Base-by-base conservation (phyloP, 495 filamentous ascomycete species). In the Lasiosphaeriaceae sp. region DNA sequence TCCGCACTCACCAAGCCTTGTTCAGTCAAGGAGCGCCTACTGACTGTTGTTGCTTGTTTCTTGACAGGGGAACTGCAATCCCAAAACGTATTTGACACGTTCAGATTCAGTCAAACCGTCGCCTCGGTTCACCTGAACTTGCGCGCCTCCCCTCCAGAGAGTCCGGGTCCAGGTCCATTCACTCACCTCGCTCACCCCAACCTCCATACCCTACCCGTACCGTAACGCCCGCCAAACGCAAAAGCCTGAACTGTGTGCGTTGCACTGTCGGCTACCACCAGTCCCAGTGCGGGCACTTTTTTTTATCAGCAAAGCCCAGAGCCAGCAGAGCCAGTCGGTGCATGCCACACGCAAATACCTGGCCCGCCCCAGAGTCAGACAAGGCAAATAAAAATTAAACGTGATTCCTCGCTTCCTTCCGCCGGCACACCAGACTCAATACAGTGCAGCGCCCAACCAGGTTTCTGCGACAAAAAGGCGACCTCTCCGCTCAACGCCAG, bases 1-100 rank as follows among this genome's bases (percentile, higher is more conserved):
- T 73, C 78, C 78, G 72, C 78, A 79, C 71, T 79, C 70, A 74
- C 79, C 78, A 80, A 78, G 70, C 79, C 77, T n/a, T 71, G 70
- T 80, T 81, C 77, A 74, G 75, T 76, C 74, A 56, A 73, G 64
- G 62, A 54, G 58, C 56, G 55, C 56, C 55, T 44, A 69, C 67
- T 68, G 63, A 67, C 62, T 51, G 34, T 61, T 62, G 65, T 72
- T 71, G 69, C 69, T 71, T 66, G 63, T 69, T 73, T 64, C 69
- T 71, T 62, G 68, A 73, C 72, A 73, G 70, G 75, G 74, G 71
- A 75, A 62, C 65, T 48, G 58, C 62, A 49, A 57, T 65, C 72
- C 66, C 62, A 74, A 74, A 74, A 57, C 66, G 72, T 70, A 64
- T 72, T 69, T 65, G 70, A 67, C 63, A 67, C 58, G 56, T 45